Base-by-base conservation (phyloP, 768 basidiomycete genomes). In the Sistotremastrum niveocremeum region DNA sequence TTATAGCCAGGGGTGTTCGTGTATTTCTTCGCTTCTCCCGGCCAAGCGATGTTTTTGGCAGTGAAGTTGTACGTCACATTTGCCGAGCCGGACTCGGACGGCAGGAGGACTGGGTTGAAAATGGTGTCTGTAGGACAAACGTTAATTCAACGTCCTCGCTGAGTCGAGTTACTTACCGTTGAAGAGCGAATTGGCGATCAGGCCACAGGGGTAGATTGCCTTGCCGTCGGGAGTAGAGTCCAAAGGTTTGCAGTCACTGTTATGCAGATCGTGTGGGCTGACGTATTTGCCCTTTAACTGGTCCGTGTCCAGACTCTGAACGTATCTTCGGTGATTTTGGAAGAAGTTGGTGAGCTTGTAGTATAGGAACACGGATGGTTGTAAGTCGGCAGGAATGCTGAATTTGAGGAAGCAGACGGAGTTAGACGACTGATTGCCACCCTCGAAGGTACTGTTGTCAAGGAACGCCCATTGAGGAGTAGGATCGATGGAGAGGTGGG, bases 261-360 rank as follows among this genome's bases (percentile, higher is more conserved):
- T 63, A 36, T 78, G 63, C n/a, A 91, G 68, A 45, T 66, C 60
- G 28, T 46, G 56, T 10, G 61, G 44, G 42, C 65, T 71, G 38
- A 78, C 75, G 43, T 60, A 62, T 34, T 81, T 67, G 39, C 95
- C 95, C 59, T 77, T 76, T 46, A 99, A 73, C 61, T 99, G 95
- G 53, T 82, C 70, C 8, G 81, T 71, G 58, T 91, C 77, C 38
- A 87, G 65, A 59, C 87, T 91, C 69, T 91, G 84, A 46, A 98
- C 95, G 58, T 98, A 99, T 58, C 95, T 78, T 34, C 95, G 81
- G 61, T 99, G 95, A 62, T 99, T 99, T 72, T 99, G 94, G 67
- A 78, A 98, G 67, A 93, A 94, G 67, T 91, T 91, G 41, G 86
- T 89, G 60, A 88, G 74, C 65, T 89, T 90, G 76, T 98, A 99